phyloP scores from a whole-genome alignment of 768 basidiomycete species.

The Termitomyces sp. region DNA sequence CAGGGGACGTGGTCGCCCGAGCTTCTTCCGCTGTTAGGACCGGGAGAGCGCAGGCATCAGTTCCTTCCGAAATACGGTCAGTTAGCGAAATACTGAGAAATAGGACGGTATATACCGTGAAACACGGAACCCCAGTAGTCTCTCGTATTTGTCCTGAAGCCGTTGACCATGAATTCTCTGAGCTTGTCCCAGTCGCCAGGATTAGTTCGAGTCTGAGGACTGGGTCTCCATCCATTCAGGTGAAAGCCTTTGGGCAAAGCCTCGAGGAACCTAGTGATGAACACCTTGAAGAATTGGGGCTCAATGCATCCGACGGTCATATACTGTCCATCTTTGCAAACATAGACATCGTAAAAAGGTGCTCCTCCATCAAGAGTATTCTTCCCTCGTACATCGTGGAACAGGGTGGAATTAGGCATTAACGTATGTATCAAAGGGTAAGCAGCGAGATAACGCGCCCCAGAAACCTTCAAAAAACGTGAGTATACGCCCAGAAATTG shows the following conservation, averaged over 20 bases:
- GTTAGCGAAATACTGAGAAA: background rate
- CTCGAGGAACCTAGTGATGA: conserved; percentile 48
- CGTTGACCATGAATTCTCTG: conserved; percentile 51
- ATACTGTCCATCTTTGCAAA: conserved; percentile 65
- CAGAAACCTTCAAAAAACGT: conserved; percentile 52
- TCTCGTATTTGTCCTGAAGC: conserved; percentile 53
- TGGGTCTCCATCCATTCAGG: conserved; percentile 52
- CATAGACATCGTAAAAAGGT: conserved; percentile 73
- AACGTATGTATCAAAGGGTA: conserved; percentile 56
- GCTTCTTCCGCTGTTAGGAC: conserved; percentile 65
- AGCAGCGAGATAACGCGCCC: conserved; percentile 69
- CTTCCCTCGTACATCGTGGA: conserved; percentile 40
- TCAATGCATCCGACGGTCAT: conserved; percentile 78
- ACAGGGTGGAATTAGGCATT: conserved; percentile 27
- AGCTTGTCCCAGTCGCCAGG: conserved; percentile 52
- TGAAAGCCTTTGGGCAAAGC: conserved; percentile 41
- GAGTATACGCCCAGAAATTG: background rate
- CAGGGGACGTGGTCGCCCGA: conserved; percentile 30
- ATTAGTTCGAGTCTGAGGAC: conserved; percentile 35
- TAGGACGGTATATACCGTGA: conserved; percentile 42
- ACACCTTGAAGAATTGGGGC: conserved; percentile 61
- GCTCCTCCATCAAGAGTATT: conserved; percentile 72
- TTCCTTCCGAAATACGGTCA: conserved; percentile 32
- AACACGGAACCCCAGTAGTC: conserved; percentile 69
- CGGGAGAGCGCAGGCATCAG: conserved; percentile 68